Evolutionary conservation across 768 basidiomycete genomes (phyloP).

Genomic region (Tylopilus subfusipes): DNA sequence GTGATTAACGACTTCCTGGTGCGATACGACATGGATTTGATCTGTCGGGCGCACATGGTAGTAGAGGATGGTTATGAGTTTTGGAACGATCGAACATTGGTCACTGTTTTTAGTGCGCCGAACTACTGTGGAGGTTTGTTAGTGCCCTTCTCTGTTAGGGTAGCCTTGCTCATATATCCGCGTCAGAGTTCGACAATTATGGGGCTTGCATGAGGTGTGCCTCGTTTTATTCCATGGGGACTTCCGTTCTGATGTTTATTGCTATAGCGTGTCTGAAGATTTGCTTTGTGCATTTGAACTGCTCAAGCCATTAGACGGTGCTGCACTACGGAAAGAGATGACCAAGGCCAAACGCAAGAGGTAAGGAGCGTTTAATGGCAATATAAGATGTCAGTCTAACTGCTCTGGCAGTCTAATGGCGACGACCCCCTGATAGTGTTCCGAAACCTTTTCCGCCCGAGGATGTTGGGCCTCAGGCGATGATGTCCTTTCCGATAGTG

Average conservation of each 20-base stretch:
- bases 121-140: constrained; percentile 92
- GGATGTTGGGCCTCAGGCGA: constrained; percentile 4
- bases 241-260: constrained; percentile 14
- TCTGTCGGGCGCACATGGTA: constrained; percentile 99
- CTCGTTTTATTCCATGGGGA: neutral
- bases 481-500: constrained; percentile 9
- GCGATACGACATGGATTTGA: constrained; percentile 97
- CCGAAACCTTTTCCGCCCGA: neutral
- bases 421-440: constrained; percentile 27
- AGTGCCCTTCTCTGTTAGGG: neutral
- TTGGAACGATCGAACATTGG: constrained; percentile 97
- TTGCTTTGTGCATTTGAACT: constrained; percentile 96
- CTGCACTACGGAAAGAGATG: constrained; percentile 96
- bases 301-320: constrained; percentile 91
- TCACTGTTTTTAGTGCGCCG: constrained; percentile 98
- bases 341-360: constrained; percentile 98
- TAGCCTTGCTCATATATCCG: constrained; percentile 16
- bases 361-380: constrained; percentile 34
- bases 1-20: constrained; percentile 96
- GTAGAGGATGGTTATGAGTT: constrained; percentile 99
- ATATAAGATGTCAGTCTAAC: neutral
- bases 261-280: constrained; percentile 86
- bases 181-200: constrained; percentile 88
- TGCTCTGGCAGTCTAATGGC: constrained; percentile 30
- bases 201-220: constrained; percentile 89